Conservation (phyloP, 495 filamentous ascomycete species). For the Chaetomium fimeti region DNA sequence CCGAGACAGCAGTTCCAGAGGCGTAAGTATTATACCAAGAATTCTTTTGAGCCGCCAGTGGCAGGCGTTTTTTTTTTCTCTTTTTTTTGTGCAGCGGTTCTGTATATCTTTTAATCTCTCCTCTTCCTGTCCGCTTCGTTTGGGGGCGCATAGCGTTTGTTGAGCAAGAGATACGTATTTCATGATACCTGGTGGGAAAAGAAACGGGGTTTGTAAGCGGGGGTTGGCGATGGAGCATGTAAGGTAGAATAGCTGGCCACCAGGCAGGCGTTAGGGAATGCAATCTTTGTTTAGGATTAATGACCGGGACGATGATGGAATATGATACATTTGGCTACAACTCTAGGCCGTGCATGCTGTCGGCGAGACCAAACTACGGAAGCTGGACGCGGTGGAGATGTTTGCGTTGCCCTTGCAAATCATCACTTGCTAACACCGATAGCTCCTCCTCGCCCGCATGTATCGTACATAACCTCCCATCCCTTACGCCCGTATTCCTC, state of each 20-base stretch:
- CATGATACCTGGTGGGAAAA: conserved; percentile 25
- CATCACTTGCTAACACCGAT: not conserved
- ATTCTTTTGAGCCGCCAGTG: conserved; percentile 9
- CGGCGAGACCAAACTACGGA: not conserved
- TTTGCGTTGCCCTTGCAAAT: not conserved
- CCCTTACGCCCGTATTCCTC: not conserved
- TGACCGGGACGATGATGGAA: not conserved
- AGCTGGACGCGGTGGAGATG: not conserved
- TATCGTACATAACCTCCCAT: conserved; percentile 13
- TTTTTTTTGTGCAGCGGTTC: not conserved
- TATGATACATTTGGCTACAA: conserved; percentile 16
- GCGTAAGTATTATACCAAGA: not conserved
- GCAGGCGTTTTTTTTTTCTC: conserved; percentile 7
- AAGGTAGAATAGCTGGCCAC: conserved; percentile 21
- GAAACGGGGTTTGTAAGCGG: not conserved
- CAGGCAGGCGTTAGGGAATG: conserved; percentile 14
- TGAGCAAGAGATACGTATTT: conserved; percentile 12
- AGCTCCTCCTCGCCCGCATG: not conserved
- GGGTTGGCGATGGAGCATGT: conserved; percentile 19
- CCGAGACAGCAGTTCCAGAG: not conserved
- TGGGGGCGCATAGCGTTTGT: conserved; percentile 17
- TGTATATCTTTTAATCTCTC: conserved; percentile 19
- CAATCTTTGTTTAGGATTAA: conserved; percentile 3
- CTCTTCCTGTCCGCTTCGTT: conserved; percentile 4
- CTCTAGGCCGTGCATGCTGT: not conserved